Base-by-base conservation (phyloP, 768 basidiomycete genomes). In the Tephrocybe sp. region DNA sequence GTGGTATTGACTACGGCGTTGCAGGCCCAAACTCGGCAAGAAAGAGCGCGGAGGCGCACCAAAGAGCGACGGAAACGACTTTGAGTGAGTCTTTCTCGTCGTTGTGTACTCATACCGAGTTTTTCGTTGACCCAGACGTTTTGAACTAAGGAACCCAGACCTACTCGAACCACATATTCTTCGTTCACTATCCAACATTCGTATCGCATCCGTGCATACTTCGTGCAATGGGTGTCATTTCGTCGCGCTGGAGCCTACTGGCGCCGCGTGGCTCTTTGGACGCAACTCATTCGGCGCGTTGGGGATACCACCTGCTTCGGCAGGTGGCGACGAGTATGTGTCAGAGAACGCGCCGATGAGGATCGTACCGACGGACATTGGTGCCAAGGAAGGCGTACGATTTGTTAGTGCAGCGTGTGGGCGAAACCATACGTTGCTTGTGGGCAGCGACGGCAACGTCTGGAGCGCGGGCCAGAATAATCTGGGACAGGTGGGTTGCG, bases 191-290 rank as follows among this genome's bases (percentile, higher is more conserved):
- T 77, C 82, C 63, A 94, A 94, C 64, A 76, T 94, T 68, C 82
- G 84, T 62, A 74, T 78, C 9, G 68, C 73, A 18, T 88, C 86
- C 7, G 68, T 94, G 44, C 84, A 94, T 64, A 77, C 88, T 9
- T 86, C 88, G 1, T 89, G 88, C 57, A 77, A 72, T 9, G 81
- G 81, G 6, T 91, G 88, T 61, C 89, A 93, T 62, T 84, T 80
- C 57, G 80, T 93, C 34, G 82, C 75, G 12, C 64, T 94, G 54
- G 88, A 90, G 69, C 57, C 77, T 19, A 77, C 84, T 45, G 93
- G 92, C 6, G 76, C 79, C 31, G 95, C 93, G 8, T 94, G 91
- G 85, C 67, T 97, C 58, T 91, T 94, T 62, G 95, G 95, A 6
- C 83, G 92, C 45, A 92, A 91, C 66, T 82, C 80, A 33, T 83